phyloP scores from a whole-genome alignment of 306 rosid species.

The Pyrus communis region DNA sequence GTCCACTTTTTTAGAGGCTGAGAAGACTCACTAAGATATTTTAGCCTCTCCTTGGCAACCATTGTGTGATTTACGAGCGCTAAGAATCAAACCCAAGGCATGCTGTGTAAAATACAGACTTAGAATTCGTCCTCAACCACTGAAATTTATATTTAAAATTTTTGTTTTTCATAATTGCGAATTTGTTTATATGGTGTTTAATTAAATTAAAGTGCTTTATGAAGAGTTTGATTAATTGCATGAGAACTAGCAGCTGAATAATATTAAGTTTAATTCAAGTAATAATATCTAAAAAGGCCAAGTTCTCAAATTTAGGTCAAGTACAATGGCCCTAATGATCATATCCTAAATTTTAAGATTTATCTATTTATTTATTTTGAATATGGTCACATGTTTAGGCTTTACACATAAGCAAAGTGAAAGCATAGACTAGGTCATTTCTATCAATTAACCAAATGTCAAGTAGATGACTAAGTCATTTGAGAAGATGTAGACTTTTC shows the following conservation, averaged over 20 bases:
- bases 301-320: conserved; percentile 5
- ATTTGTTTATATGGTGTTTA: not conserved
- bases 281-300: not conserved
- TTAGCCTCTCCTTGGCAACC: too few relatives aligned
- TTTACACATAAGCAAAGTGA: conserved; percentile 21
- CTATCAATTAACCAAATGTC: not conserved
- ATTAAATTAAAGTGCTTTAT: not conserved
- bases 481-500: too few relatives aligned
- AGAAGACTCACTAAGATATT: too few relatives aligned
- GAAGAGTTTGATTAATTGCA: not conserved
- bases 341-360: conserved; percentile 1
- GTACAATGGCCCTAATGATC: conserved; percentile 23
- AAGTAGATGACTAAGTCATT: not conserved
- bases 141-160: not conserved
- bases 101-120: too few relatives aligned
- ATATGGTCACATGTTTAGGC: conserved; percentile 24
- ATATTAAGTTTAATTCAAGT: not conserved
- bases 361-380: not conserved
- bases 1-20: too few relatives aligned
- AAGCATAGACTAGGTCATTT: not conserved
- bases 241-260: not conserved
- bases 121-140: too few relatives aligned
- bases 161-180: conserved; percentile 12
- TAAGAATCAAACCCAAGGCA: too few relatives aligned
- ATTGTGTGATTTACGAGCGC: too few relatives aligned